Evolutionary conservation across 306 rosid species (phyloP).

Genomic region (Lathyrus tuberosus): DNA sequence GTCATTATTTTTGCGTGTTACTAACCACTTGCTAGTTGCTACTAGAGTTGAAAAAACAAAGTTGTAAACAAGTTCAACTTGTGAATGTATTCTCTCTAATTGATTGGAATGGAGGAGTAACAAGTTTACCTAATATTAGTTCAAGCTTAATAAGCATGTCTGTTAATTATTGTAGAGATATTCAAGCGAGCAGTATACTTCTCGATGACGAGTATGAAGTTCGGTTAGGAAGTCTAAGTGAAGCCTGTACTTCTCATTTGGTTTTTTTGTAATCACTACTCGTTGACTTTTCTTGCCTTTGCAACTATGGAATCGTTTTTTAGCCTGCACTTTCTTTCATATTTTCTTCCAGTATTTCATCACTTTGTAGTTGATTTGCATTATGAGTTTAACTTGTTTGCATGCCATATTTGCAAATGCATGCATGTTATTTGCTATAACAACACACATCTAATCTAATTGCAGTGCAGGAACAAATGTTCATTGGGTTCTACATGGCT

Average conservation of each 20-base stretch:
- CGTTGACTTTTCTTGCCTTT: slow-evolving; percentile 7
- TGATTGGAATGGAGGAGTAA: slow-evolving; percentile 15
- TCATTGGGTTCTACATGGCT: too few relatives aligned
- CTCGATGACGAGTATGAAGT: slow-evolving; percentile 97
- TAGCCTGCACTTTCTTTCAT: neutral
- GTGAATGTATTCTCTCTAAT: slow-evolving; percentile 13
- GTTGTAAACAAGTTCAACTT: slow-evolving; percentile 17
- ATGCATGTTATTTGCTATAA: slow-evolving; percentile 23
- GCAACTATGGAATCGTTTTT: neutral
- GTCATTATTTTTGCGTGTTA: slow-evolving; percentile 14
- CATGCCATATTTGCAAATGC: neutral
- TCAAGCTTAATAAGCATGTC: slow-evolving; percentile 42
- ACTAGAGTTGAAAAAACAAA: slow-evolving; percentile 21
- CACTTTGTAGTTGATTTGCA: slow-evolving; percentile 26
- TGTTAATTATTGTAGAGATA: slow-evolving; percentile 64
- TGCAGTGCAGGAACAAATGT: too few relatives aligned
- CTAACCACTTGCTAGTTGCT: neutral
- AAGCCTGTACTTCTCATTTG: slow-evolving; percentile 53
- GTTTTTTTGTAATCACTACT: slow-evolving; percentile 22
- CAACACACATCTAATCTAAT: slow-evolving; percentile 26
- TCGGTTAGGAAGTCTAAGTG: slow-evolving; percentile 88
- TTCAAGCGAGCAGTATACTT: slow-evolving; percentile 94
- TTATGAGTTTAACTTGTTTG: slow-evolving; percentile 21
- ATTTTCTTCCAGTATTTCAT: slow-evolving; percentile 7
- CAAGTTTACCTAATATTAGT: neutral